Evolutionary conservation across 2,329 filamentous ascomycete genomes (phyloP).

Genomic region (Alternaria angustiovoidea): DNA sequence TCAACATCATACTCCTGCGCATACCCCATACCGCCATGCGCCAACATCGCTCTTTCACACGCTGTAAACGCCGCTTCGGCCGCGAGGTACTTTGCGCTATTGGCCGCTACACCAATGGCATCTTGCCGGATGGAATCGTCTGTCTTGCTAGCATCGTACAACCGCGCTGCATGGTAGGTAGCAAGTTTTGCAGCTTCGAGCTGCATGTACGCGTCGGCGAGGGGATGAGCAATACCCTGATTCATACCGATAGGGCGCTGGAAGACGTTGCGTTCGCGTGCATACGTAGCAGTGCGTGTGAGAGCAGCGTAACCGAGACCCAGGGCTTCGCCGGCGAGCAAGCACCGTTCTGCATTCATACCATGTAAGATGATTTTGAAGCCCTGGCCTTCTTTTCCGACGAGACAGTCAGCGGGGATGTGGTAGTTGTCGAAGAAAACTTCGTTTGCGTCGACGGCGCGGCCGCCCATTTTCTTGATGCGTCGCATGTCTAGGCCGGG

Average conservation of each 20-base stretch:
- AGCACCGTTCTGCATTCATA: slow-evolving; percentile 60
- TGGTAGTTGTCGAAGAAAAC: slow-evolving; percentile 85
- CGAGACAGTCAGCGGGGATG: slow-evolving; percentile 69
- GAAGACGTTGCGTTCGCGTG: slow-evolving; percentile 61
- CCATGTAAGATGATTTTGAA: slow-evolving; percentile 71
- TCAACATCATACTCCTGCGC: slow-evolving; percentile 70
- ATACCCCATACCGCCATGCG: slow-evolving; percentile 70
- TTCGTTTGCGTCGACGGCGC: slow-evolving; percentile 84
- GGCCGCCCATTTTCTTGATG: slow-evolving; percentile 87
- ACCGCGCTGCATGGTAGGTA: slow-evolving; percentile 66
- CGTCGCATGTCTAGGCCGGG: slow-evolving; percentile 71
- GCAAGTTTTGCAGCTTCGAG: slow-evolving; percentile 68
- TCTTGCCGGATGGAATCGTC: slow-evolving; percentile 39
- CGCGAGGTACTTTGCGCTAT: slow-evolving; percentile 66
- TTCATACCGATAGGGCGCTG: slow-evolving; percentile 67
- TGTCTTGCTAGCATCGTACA: slow-evolving; percentile 61
- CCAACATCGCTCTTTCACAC: slow-evolving; percentile 65
- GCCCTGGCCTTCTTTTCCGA: slow-evolving; percentile 77
- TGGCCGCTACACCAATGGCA: slow-evolving; percentile 63
- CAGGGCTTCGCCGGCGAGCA: slow-evolving; percentile 76
- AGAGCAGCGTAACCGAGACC: slow-evolving; percentile 77
- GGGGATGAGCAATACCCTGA: slow-evolving; percentile 66
- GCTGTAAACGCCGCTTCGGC: slow-evolving; percentile 68
- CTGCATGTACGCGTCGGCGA: slow-evolving; percentile 67
- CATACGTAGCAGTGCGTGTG: slow-evolving; percentile 54